These are phyloP conservation scores for Solanum clarkiae DNA, from an alignment of 257 asterid species.

Conservation along the genomic window DNA sequence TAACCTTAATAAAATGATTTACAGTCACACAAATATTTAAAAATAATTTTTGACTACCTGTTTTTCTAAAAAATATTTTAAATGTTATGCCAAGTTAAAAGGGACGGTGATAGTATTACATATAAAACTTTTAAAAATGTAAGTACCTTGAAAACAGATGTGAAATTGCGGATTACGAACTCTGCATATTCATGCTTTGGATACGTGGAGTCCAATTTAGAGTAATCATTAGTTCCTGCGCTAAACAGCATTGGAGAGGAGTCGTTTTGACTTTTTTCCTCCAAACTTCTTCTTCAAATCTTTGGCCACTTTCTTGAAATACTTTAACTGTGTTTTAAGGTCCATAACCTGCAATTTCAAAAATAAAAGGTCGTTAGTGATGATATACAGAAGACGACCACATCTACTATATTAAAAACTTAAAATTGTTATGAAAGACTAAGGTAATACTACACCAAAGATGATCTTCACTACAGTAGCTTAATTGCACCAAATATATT, in stretches of 20 bases:
- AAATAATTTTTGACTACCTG: too few relatives aligned
- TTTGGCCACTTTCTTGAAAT: constrained; percentile 9
- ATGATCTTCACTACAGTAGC: too few relatives aligned
- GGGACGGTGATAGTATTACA: not conserved
- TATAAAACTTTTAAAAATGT: not conserved
- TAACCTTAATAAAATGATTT: too few relatives aligned
- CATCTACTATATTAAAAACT: not conserved
- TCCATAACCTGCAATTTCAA: constrained; percentile 7
- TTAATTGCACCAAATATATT: too few relatives aligned
- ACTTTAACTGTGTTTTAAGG: constrained; percentile 7
- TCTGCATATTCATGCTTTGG: constrained; percentile 3
- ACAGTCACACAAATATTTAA: too few relatives aligned
- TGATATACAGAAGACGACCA: not conserved
- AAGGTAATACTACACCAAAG: not conserved
- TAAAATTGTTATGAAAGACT: not conserved
- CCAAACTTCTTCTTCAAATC: constrained; percentile 8
- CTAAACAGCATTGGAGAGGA: constrained; percentile 13
- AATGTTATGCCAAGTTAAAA: too few relatives aligned
- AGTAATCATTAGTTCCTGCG: constrained; percentile 10
- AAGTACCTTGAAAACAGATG: constrained; percentile 6
- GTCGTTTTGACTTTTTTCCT: not conserved
- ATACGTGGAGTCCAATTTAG: not conserved
- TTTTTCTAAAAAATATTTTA: too few relatives aligned
- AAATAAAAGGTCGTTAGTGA: not conserved
- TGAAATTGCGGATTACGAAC: constrained; percentile 8